Conservation (phyloP, 202 grass and related monocot genomes). For the Zoysia matrella region DNA sequence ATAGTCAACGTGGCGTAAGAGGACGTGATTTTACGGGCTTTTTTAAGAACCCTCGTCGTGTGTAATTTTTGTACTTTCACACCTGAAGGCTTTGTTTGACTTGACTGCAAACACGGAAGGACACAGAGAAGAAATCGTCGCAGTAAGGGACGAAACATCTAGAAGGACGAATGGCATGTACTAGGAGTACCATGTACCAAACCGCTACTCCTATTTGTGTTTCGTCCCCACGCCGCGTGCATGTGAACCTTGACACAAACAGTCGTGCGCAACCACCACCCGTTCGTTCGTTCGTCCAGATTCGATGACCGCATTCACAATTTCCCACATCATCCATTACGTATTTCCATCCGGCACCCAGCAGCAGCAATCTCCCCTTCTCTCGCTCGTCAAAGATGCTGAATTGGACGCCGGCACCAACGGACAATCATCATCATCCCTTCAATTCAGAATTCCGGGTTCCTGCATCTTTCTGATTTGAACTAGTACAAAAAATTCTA, state of each 20-base stretch:
- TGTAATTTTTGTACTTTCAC: no score
- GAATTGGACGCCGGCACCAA: neutral
- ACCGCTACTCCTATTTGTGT: neutral
- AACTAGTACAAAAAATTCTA: no score
- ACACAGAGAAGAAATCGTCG: neutral
- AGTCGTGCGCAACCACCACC: neutral
- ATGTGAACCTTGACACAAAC: slow-evolving; percentile 18
- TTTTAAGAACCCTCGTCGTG: no score
- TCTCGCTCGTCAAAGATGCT: neutral
- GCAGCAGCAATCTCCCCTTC: neutral
- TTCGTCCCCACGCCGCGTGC: slow-evolving; percentile 15
- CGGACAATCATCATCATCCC: no score
- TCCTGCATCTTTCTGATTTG: no score
- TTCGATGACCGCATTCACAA: neutral
- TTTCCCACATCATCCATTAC: neutral
- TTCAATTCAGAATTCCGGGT: no score
- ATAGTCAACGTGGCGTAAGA: no score
- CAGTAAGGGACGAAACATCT: neutral
- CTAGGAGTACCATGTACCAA: neutral
- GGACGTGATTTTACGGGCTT: no score
- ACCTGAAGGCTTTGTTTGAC: neutral
- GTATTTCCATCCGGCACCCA: neutral
- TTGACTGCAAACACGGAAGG: neutral
- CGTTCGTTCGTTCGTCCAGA: neutral
- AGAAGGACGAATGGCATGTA: neutral